Base-by-base conservation (phyloP, 2,329 filamentous ascomycete species). In the Atkinsonella texensis region DNA sequence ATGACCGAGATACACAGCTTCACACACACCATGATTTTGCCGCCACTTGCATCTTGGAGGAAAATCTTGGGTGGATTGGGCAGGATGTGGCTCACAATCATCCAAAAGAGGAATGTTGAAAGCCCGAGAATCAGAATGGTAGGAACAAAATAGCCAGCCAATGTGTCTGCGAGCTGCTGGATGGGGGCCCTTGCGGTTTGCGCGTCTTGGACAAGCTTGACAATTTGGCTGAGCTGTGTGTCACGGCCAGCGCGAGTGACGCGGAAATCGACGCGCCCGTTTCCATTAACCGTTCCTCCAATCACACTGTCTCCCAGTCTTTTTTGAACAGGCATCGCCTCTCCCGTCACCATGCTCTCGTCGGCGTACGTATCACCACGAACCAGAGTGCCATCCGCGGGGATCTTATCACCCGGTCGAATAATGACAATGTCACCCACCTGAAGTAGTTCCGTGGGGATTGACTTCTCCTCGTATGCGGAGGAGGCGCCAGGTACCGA, bases 1-100 rank as follows among this genome's bases (percentile, higher is more conserved):
- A 98, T 95, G 58, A 98, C 93, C 0, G 93, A 95, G 60, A 98
- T 98, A 69, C 93, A 97, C 15, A 98, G 82, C 72, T 97, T 94
- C 56, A 97, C 74, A 65, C 93, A 98, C 2, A 97, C 88, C 87
- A 98, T 96, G 56, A 96, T 74, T 65, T 88, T 91, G 52, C 93
- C 93, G 55, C 93, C 93, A 62, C 86, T 91, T 44, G 80, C 79
- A 53, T 84, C 82, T 54, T 86, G 77, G 28, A 85, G 71, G 69
- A 98, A 98, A 56, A 97, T 90, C 63, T 83, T 79, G 2, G 93
- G 93, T n/a, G 91, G 91, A 63, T 91, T 75, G 0, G 81, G 69
- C 32, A 98, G 73, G 35, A 89, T 76, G 63, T 97, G 91, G 65
- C 89, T 95, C 12, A 98, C 78, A 32, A 96, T 73, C 88, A 98